These are phyloP conservation scores for Ceratobasidium sp. DNA, from an alignment of 1,284 basidiomycete genomes.

Conservation along the genomic window DNA sequence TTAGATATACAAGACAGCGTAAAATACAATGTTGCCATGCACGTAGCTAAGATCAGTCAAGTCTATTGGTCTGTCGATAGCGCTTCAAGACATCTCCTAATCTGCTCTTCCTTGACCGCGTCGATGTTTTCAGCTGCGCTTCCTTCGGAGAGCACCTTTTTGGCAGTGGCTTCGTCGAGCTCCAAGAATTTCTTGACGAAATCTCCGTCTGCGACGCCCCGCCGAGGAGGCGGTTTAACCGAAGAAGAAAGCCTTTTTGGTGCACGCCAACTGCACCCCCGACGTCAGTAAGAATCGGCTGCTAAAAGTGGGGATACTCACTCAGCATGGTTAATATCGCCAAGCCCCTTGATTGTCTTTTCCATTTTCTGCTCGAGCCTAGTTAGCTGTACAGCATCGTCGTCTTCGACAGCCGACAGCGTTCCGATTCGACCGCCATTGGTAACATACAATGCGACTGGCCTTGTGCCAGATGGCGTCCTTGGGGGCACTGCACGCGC, in stretches of 20 bases:
- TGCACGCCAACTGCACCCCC: conserved; percentile 16
- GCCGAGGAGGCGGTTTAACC: conserved; percentile 61
- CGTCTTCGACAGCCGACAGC: conserved; percentile 73
- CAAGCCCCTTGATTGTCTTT: conserved; percentile 67
- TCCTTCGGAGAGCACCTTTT: conserved; percentile 46
- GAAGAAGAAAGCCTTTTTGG: conserved; percentile 67
- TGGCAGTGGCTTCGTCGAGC: conserved; percentile 57
- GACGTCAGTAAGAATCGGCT: conserved; percentile 64
- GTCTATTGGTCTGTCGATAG: conserved; percentile 11
- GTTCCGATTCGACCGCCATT: conserved; percentile 84
- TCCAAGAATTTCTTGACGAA: conserved; percentile 80
- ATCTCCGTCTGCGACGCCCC: conserved; percentile 91
- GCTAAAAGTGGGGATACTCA: conserved; percentile 57
- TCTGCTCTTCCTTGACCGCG: conserved; percentile 13
- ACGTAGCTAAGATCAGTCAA: too few relatives aligned
- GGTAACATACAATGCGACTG: conserved; percentile 76
- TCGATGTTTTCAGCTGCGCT: conserved; percentile 41
- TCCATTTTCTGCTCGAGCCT: conserved; percentile 85
- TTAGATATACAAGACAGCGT: conserved; percentile 4
- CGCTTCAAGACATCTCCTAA: conserved; percentile 38
- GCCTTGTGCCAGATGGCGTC: conserved; percentile 62
- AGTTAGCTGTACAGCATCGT: conserved; percentile 74
- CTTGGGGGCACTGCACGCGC: conserved; percentile 35
- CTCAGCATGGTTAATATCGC: conserved; percentile 75
- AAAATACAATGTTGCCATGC: neutral